A percentile compares a stretch with the other conserved stretches of the same genome.
Conservation (phyloP, 805 yeast genomes). For the Monosporozyma siamensis region DNA sequence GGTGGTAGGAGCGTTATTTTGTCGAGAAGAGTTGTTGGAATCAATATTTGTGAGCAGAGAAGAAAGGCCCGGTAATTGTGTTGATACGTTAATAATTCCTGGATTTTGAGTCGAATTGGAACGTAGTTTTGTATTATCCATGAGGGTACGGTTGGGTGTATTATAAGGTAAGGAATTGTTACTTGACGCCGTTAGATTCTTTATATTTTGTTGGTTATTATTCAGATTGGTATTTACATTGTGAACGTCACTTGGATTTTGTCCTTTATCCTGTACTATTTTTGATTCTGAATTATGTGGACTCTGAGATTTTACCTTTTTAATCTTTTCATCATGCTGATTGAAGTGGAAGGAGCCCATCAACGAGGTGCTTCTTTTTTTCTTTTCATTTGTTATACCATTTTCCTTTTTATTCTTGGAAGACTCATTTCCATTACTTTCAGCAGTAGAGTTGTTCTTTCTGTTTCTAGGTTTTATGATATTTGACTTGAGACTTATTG, state of each 20-base stretch:
- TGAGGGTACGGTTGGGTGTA: not conserved
- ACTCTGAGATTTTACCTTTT: not conserved
- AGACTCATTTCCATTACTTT: not conserved
- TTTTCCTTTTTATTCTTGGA: slow-evolving; percentile 6
- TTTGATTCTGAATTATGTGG: not conserved
- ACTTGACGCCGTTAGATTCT: not conserved
- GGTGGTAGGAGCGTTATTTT: not conserved
- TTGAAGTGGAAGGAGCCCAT: not conserved
- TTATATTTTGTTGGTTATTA: slow-evolving; percentile 6
- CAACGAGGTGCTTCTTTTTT: slow-evolving; percentile 9
- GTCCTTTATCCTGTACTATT: not conserved
- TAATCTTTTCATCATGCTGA: not conserved
- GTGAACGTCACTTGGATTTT: not conserved
- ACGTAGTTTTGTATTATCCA: not conserved
- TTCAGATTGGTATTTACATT: slow-evolving; percentile 49
- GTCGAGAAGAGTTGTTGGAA: not conserved
- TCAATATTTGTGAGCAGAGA: slow-evolving; percentile 4
- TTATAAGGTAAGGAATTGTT: not conserved
- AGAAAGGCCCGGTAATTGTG: slow-evolving; percentile 6
- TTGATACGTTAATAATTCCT: not conserved
- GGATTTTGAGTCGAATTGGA: not conserved
- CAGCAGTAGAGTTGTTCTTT: slow-evolving; percentile 32
- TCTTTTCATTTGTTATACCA: slow-evolving; percentile 7
- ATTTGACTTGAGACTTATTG: slow-evolving; percentile 83
- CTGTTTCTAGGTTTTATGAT: slow-evolving; percentile 87